phyloP scores from a whole-genome alignment of 2,329 filamentous ascomycete genomes.

The Ilyonectria mors-panacis region DNA sequence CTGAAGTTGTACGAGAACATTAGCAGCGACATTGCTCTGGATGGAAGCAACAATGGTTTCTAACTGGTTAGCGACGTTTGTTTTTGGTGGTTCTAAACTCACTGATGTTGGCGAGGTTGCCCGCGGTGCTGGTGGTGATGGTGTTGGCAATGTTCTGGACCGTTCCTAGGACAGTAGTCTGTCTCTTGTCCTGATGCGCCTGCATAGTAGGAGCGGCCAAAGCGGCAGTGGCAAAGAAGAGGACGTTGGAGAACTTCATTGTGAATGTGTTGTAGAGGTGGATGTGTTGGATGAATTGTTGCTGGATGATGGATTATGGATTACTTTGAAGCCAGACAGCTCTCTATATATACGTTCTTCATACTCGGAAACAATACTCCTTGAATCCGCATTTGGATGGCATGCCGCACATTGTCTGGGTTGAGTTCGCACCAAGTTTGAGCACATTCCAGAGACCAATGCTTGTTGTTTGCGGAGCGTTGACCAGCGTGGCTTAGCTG shows the following conservation, averaged over 20 bases:
- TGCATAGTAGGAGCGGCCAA: conserved; percentile 4
- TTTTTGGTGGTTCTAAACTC: background rate
- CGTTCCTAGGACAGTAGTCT: background rate
- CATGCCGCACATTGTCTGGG: background rate
- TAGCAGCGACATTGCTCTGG: background rate
- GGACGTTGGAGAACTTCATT: conserved; percentile 30
- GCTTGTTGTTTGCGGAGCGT: conserved; percentile 1
- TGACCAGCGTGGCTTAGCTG: background rate
- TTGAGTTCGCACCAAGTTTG: background rate
- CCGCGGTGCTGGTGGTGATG: background rate
- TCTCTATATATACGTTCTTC: background rate
- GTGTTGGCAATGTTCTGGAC: background rate
- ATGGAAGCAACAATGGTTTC: background rate
- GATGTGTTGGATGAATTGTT: background rate
- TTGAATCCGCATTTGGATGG: background rate
- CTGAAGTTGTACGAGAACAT: background rate
- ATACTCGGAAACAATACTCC: background rate
- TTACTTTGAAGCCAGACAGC: background rate
- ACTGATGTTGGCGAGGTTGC: background rate
- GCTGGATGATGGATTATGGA: background rate
- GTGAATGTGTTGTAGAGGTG: background rate
- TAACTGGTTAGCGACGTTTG: background rate
- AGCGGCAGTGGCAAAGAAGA: conserved; percentile 21
- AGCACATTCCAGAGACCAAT: conserved; percentile 16
- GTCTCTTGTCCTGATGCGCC: background rate